A percentile compares a stretch with the other conserved stretches of the same genome.
Evolutionary conservation across 1,284 basidiomycete genomes (phyloP).

Genomic region (Trametes versicolor): DNA sequence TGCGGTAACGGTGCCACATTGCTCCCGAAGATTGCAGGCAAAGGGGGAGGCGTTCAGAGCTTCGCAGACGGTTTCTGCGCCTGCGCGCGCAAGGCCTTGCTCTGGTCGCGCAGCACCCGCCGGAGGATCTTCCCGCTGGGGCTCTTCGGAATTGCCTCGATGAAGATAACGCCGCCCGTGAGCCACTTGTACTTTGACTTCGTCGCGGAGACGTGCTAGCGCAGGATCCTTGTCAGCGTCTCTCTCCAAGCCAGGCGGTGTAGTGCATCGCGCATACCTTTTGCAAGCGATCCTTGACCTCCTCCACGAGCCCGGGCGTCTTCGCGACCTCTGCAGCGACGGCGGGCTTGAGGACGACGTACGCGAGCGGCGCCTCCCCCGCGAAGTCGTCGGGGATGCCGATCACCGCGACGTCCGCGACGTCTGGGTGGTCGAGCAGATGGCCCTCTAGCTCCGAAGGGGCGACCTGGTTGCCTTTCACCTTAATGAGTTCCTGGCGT

Average conservation of each 20-base stretch:
- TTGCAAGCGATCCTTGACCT: constrained; percentile 19
- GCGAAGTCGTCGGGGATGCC: constrained; percentile 57
- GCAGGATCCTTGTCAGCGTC: not conserved
- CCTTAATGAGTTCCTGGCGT: constrained; percentile 46
- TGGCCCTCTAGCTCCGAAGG: constrained; percentile 64
- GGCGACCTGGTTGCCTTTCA: constrained; percentile 46
- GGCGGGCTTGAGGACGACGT: constrained; percentile 46
- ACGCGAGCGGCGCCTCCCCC: constrained; percentile 56
- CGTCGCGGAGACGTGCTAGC: constrained; percentile 30
- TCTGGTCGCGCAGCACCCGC: constrained; percentile 26
- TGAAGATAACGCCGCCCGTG: constrained; percentile 31
- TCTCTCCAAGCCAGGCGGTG: not conserved
- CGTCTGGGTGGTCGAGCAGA: constrained; percentile 65
- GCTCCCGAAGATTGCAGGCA: no score
- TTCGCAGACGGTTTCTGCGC: constrained; percentile 14
- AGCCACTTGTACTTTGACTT: constrained; percentile 33
- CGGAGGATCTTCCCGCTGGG: constrained; percentile 37
- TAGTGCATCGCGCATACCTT: constrained; percentile 7
- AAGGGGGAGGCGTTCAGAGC: constrained; percentile 5
- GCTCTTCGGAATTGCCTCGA: constrained; percentile 35
- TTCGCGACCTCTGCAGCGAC: constrained; percentile 17
- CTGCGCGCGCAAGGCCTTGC: constrained; percentile 12
- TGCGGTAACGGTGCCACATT: no score
- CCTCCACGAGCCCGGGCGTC: constrained; percentile 12
- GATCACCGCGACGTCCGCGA: constrained; percentile 71